Conservation (phyloP, 495 filamentous ascomycete genomes). For the Neurospora sp. region DNA sequence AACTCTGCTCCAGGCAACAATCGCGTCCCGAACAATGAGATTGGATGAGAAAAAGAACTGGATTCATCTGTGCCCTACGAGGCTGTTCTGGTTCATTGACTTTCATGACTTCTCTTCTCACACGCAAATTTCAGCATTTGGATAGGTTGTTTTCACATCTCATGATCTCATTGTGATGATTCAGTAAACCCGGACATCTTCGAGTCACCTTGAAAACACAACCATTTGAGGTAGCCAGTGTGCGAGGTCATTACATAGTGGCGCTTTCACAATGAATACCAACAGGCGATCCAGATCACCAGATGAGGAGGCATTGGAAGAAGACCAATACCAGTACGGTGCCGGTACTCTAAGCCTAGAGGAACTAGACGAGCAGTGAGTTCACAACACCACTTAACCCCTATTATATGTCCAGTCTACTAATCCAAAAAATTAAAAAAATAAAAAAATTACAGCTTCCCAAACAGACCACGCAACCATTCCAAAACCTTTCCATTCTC, state of each 20-base stretch:
- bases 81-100: neutral
- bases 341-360: constrained; percentile 31
- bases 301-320: constrained; percentile 42
- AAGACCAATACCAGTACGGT: constrained; percentile 41
- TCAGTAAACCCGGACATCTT: neutral
- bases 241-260: neutral
- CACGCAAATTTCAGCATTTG: neutral
- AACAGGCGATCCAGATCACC: constrained; percentile 22
- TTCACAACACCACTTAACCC: neutral
- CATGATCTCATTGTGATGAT: neutral
- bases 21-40: neutral
- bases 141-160: neutral
- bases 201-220: neutral
- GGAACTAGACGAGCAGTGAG: constrained; percentile 59
- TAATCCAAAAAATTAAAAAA: too few relatives aligned
- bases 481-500: constrained; percentile 74
- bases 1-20: neutral
- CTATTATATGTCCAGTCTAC: neutral
- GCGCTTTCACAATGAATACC: constrained; percentile 14
- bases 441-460: constrained; percentile 52
- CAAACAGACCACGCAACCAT: constrained; percentile 73
- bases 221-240: neutral
- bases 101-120: neutral
- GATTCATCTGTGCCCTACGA: neutral
- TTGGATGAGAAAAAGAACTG: neutral